These are phyloP conservation scores for Rhodotorula sp. DNA, from an alignment of 1,284 basidiomycete species.

Conservation along the genomic window DNA sequence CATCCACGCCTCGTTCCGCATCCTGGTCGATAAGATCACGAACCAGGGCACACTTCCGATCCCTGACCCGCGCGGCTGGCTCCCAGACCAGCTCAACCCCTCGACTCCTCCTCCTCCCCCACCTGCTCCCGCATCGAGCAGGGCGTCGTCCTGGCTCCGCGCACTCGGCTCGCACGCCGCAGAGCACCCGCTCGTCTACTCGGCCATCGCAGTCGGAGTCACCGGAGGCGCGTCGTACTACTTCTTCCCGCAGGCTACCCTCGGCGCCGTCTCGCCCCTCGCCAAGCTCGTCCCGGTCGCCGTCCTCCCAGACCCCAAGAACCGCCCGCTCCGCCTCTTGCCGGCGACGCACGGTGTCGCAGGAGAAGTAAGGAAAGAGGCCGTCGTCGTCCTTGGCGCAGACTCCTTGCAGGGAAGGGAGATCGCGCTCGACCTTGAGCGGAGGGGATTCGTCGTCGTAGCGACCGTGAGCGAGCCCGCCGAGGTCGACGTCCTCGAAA, in stretches of 20 bases:
- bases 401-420: constrained; percentile 58
- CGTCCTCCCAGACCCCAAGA: constrained; percentile 21
- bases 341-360: constrained; percentile 41
- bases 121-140: background rate
- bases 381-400: constrained; percentile 65
- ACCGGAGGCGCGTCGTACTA: constrained; percentile 16
- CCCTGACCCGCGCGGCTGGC: constrained; percentile 21
- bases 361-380: constrained; percentile 37
- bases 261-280: constrained; percentile 5
- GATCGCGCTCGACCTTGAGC: constrained; percentile 67
- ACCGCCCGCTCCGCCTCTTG: constrained; percentile 26
- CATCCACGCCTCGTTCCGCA: constrained; percentile 15
- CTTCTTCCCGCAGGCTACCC: constrained; percentile 7
- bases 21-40: constrained; percentile 25
- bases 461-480: constrained; percentile 67
- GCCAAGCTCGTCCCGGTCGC: constrained; percentile 18
- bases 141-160: constrained; percentile 1
- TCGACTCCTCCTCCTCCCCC: background rate
- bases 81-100: constrained; percentile 3
- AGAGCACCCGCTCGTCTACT: constrained; percentile 20
- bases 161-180: constrained; percentile 5
- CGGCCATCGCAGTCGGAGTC: constrained; percentile 3
- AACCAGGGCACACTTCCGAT: constrained; percentile 28
- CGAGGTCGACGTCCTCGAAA: constrained; percentile 62
- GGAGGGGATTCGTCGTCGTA: constrained; percentile 73